These are phyloP conservation scores for Mycena sanguinolenta DNA, from an alignment of 768 basidiomycete genomes.

Conservation along the genomic window DNA sequence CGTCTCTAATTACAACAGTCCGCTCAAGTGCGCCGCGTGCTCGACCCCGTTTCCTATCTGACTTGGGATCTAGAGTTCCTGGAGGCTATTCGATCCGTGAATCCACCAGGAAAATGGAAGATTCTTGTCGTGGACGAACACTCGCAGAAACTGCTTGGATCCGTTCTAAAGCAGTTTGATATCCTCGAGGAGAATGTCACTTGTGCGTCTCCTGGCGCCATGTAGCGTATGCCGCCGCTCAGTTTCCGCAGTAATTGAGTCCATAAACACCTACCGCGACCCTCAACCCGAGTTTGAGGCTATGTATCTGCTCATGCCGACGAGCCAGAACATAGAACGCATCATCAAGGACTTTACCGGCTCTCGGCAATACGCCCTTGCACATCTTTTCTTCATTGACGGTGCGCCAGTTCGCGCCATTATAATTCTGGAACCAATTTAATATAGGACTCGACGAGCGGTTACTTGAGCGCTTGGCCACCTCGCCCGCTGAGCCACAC, in stretches of 20 bases:
- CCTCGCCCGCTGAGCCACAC: conserved; percentile 82
- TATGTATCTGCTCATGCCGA: conserved; percentile 94
- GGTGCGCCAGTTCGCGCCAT: conserved; percentile 54
- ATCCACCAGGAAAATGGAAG: conserved; percentile 94
- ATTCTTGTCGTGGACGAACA: conserved; percentile 96
- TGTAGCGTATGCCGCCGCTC: conserved; percentile 19
- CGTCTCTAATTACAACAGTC: conserved; percentile 61
- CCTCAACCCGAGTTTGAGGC: conserved; percentile 91
- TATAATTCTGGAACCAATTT: neutral
- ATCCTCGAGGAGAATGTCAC: conserved; percentile 97
- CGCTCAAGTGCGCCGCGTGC: conserved; percentile 57
- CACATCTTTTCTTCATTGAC: conserved; percentile 95
- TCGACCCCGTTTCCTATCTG: conserved; percentile 14
- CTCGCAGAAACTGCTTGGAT: conserved; percentile 85
- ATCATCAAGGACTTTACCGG: conserved; percentile 86
- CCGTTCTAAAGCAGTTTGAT: conserved; percentile 93
- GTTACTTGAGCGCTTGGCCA: conserved; percentile 80
- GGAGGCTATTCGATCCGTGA: conserved; percentile 88
- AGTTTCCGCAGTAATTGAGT: conserved; percentile 83
- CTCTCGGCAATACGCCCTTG: conserved; percentile 81
- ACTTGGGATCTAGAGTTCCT: conserved; percentile 74
- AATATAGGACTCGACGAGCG: conserved; percentile 79
- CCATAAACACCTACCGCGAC: conserved; percentile 85
- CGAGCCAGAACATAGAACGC: conserved; percentile 92
- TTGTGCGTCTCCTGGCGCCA: conserved; percentile 66